phyloP scores from a whole-genome alignment of 371 early-diverging fungal genomes.

The Lichtheimia ramosa region DNA sequence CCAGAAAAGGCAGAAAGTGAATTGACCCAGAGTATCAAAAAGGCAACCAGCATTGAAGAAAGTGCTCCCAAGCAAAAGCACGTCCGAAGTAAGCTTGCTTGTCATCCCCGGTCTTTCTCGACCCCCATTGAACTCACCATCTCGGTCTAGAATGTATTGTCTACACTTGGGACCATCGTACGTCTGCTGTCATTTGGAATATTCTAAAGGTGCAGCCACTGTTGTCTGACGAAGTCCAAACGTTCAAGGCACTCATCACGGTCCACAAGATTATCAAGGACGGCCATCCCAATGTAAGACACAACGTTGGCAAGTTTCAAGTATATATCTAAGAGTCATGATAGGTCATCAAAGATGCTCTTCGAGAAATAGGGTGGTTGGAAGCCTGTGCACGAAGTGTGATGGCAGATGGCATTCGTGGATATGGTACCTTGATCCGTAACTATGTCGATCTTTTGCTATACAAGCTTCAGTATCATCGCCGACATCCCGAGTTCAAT shows the following conservation, averaged over 20 bases:
- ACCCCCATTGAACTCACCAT: not conserved
- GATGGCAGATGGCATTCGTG: slow-evolving; percentile 62
- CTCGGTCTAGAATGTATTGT: slow-evolving; percentile 72
- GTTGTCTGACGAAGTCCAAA: slow-evolving; percentile 88
- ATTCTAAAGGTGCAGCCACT: slow-evolving; percentile 86
- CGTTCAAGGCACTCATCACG: slow-evolving; percentile 93
- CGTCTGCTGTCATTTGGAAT: slow-evolving; percentile 85
- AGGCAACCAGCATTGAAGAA: slow-evolving; percentile 91
- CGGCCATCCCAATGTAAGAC: slow-evolving; percentile 80
- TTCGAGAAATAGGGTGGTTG: slow-evolving; percentile 67
- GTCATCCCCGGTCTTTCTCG: not conserved
- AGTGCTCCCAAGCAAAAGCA: slow-evolving; percentile 98
- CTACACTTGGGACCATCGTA: slow-evolving; percentile 94
- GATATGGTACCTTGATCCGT: slow-evolving; percentile 89
- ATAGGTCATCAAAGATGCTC: slow-evolving; percentile 76
- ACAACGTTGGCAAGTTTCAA: not conserved
- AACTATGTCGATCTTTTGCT: slow-evolving; percentile 88
- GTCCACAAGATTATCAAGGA: slow-evolving; percentile 95
- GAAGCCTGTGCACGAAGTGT: slow-evolving; percentile 69
- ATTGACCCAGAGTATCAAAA: slow-evolving; percentile 84
- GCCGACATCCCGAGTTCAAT: slow-evolving; percentile 89
- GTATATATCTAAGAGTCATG: not conserved
- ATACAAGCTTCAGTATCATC: slow-evolving; percentile 91
- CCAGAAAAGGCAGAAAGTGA: slow-evolving; percentile 84
- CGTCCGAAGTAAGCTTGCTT: slow-evolving; percentile 79